Evolutionary conservation across 2,329 filamentous ascomycete genomes (phyloP).

Genomic region (Sporothrix schenckii): DNA sequence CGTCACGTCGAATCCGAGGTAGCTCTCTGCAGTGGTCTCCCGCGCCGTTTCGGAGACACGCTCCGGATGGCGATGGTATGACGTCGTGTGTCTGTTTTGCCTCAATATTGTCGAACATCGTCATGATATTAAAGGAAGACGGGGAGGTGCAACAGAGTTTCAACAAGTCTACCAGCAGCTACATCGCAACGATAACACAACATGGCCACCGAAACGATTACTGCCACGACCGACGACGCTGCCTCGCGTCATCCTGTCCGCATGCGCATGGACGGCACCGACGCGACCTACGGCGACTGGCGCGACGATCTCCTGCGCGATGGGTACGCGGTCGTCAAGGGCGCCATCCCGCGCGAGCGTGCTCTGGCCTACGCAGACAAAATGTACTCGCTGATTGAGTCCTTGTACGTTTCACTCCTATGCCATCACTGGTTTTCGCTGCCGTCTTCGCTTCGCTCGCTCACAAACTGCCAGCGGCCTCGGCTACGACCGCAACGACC

Average conservation of each 20-base stretch:
- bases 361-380: constrained; percentile 33
- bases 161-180: neutral
- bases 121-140: neutral
- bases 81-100: neutral
- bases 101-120: neutral
- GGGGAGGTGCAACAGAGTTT: neutral
- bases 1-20: no score
- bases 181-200: neutral
- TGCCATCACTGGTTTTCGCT: neutral
- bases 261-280: constrained; percentile 19
- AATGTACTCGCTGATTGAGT: constrained; percentile 30
- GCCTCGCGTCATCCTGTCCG: neutral
- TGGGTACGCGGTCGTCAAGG: constrained; percentile 41
- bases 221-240: neutral
- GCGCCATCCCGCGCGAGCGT: constrained; percentile 33
- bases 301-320: constrained; percentile 39
- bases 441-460: neutral
- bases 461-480: neutral
- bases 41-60: no score
- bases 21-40: neutral
- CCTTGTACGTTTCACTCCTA: neutral
- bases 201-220: constrained; percentile 1
- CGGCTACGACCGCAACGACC: constrained; percentile 35
- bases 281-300: constrained; percentile 33
- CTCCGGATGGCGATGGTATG: neutral